A percentile compares a stretch with the other conserved stretches of the same genome.
Conservation (phyloP, 768 basidiomycete genomes). For the Amanita muscaria region DNA sequence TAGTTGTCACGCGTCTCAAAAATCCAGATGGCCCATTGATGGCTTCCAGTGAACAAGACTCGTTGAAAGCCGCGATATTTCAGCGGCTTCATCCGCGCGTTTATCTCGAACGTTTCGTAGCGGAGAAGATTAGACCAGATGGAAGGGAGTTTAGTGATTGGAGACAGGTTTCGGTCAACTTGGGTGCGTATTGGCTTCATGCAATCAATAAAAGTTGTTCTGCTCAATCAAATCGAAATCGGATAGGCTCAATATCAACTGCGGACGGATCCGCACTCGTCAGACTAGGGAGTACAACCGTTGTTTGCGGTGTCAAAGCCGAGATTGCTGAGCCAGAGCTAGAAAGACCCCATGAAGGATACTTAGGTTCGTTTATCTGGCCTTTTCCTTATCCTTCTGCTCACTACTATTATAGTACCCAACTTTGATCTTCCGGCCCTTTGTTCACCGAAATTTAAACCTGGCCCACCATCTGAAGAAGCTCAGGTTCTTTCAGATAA, state of each 20-base stretch:
- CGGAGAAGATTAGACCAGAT: constrained; percentile 74
- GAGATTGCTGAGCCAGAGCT: constrained; percentile 90
- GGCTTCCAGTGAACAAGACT: constrained; percentile 20
- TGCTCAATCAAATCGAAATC: too few species aligned
- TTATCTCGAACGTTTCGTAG: constrained; percentile 82
- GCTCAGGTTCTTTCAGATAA: constrained; percentile 86
- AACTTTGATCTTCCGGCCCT: constrained; percentile 92
- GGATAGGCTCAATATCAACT: constrained; percentile 82
- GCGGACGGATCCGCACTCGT: constrained; percentile 92
- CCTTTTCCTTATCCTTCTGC: not conserved
- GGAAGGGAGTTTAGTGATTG: constrained; percentile 63
- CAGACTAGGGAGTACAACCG: constrained; percentile 83
- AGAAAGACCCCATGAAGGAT: constrained; percentile 66
- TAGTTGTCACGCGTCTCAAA: not conserved
- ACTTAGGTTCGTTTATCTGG: constrained; percentile 51
- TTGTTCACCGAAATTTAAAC: constrained; percentile 89
- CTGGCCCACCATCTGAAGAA: constrained; percentile 91
- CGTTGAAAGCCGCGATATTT: constrained; percentile 53
- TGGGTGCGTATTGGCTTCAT: constrained; percentile 42
- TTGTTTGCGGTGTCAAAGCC: constrained; percentile 94
- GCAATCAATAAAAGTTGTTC: too few species aligned
- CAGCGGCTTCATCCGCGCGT: constrained; percentile 83
- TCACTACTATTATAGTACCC: constrained; percentile 51
- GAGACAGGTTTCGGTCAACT: constrained; percentile 70
- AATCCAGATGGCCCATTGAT: not conserved